Conservation (phyloP, 2,329 filamentous ascomycete genomes). For the Aspergillus clavatus region DNA sequence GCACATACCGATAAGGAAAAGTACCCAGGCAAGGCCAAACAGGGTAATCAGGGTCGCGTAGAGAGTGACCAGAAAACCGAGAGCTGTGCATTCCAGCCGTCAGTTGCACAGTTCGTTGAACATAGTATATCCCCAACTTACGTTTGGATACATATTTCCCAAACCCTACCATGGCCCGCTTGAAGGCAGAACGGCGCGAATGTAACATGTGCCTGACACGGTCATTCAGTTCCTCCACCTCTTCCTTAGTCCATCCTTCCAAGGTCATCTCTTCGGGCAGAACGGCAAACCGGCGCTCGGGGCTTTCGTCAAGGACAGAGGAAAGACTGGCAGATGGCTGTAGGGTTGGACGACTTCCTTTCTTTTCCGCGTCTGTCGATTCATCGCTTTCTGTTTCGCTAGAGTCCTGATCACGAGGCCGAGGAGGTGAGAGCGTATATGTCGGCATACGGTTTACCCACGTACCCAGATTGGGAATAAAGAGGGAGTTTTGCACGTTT, state of each 20-base stretch:
- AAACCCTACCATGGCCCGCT: conserved; percentile 73
- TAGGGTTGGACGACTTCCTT: conserved; percentile 25
- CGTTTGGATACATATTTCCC: conserved; percentile 70
- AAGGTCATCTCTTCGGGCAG: conserved; percentile 68
- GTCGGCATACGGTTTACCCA: conserved; percentile 73
- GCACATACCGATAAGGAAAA: conserved; percentile 70
- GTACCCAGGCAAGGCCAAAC: conserved; percentile 81
- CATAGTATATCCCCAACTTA: no score
- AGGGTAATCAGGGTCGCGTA: conserved; percentile 79
- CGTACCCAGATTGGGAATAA: conserved; percentile 73
- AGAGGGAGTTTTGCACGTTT: conserved; percentile 86
- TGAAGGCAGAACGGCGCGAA: conserved; percentile 73
- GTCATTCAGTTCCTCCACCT: conserved; percentile 74
- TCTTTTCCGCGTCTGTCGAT: conserved; percentile 20
- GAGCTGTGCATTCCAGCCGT: conserved; percentile 41
- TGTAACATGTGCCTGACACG: conserved; percentile 85
- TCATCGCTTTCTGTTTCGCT: conserved; percentile 23
- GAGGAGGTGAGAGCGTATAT: conserved; percentile 62
- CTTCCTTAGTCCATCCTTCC: conserved; percentile 68
- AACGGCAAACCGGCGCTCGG: conserved; percentile 69
- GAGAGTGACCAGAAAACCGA: conserved; percentile 78
- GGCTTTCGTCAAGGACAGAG: conserved; percentile 60
- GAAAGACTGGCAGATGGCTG: conserved; percentile 56
- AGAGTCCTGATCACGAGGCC: conserved; percentile 24
- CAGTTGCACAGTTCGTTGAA: background rate